phyloP scores from a whole-genome alignment of 108 stramenopile genomes.

The Aurantiochytrium sp. region DNA sequence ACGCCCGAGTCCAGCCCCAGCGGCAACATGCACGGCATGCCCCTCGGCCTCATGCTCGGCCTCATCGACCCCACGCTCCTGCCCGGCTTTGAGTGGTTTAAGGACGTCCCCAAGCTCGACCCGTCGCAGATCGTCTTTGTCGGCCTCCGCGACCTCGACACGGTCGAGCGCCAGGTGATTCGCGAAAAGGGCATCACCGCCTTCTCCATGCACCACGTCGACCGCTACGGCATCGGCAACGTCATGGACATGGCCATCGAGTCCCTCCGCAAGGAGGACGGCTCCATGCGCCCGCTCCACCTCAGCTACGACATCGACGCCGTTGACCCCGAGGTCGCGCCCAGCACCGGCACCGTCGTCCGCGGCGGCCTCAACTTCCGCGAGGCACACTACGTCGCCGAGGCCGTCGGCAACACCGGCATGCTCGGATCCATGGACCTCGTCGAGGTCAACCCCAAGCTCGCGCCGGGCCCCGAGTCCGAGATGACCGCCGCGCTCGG shows the following conservation, averaged over 20 bases:
- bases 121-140: slow-evolving; percentile 82
- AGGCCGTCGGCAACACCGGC: slow-evolving; percentile 76
- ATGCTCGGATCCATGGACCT: slow-evolving; percentile 88
- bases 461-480: slow-evolving; percentile 66
- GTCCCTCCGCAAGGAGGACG: slow-evolving; percentile 68
- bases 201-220: slow-evolving; percentile 92
- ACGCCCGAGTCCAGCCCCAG: slow-evolving; percentile 76
- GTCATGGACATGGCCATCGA: slow-evolving; percentile 89
- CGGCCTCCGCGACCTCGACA: slow-evolving; percentile 90
- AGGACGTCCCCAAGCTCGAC: slow-evolving; percentile 36
- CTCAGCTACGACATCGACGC: slow-evolving; percentile 93
- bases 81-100: slow-evolving; percentile 84
- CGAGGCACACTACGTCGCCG: slow-evolving; percentile 93
- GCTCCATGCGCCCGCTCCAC: slow-evolving; percentile 43
- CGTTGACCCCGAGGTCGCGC: slow-evolving; percentile 89
- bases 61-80: slow-evolving; percentile 65
- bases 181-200: slow-evolving; percentile 71
- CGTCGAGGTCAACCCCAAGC: slow-evolving; percentile 89
- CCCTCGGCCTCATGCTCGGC: slow-evolving; percentile 81
- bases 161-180: slow-evolving; percentile 74
- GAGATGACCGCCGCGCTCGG: slow-evolving; percentile 76
- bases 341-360: slow-evolving; percentile 93
- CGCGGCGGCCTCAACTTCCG: slow-evolving; percentile 94
- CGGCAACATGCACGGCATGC: slow-evolving; percentile 99
- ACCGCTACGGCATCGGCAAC: slow-evolving; percentile 80